Evolutionary conservation across 1,284 basidiomycete species (phyloP).

Genomic region (Austroboletus novae-zelandiae): DNA sequence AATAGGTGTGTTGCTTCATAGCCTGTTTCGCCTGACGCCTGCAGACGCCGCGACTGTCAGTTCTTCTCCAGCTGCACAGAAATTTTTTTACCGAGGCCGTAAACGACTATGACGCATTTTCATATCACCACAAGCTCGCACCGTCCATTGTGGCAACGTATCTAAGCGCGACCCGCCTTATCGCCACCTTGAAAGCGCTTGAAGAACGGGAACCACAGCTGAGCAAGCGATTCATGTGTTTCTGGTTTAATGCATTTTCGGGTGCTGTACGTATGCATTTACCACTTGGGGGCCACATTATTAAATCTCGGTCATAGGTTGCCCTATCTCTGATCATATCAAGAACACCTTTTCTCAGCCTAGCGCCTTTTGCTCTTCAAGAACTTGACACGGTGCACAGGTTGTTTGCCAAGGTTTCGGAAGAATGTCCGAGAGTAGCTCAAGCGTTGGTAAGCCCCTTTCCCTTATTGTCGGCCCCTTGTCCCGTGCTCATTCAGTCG

Average conservation of each 20-base stretch:
- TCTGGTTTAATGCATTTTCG: slow-evolving; percentile 78
- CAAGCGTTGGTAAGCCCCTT: slow-evolving; percentile 45
- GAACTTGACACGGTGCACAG: slow-evolving; percentile 48
- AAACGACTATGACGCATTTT: slow-evolving; percentile 57
- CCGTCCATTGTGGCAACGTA: slow-evolving; percentile 73
- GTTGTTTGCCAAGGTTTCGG: slow-evolving; percentile 46
- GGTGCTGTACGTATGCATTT: slow-evolving; percentile 56
- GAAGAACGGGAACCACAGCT: slow-evolving; percentile 61
- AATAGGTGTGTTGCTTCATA: slow-evolving; percentile 48
- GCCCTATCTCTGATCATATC: slow-evolving; percentile 59
- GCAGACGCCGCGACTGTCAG: slow-evolving; percentile 35
- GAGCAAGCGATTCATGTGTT: slow-evolving; percentile 68
- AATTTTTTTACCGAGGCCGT: slow-evolving; percentile 73
- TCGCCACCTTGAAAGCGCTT: slow-evolving; percentile 57
- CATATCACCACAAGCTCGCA: slow-evolving; percentile 62
- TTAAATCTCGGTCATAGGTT: slow-evolving; percentile 42
- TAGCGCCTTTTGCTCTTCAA: slow-evolving; percentile 50
- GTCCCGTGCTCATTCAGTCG: slow-evolving; percentile 8
- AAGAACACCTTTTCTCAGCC: slow-evolving; percentile 49
- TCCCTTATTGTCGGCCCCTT: background rate
- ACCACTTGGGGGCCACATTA: background rate
- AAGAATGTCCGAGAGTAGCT: slow-evolving; percentile 44
- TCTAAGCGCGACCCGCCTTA: slow-evolving; percentile 60
- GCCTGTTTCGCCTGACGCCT: slow-evolving; percentile 2
- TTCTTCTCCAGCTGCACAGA: slow-evolving; percentile 69